Evolutionary conservation across 257 asterid genomes (phyloP), one percentile per base, ranked within the genome.

Genomic region (Rehmannia glutinosa): DNA sequence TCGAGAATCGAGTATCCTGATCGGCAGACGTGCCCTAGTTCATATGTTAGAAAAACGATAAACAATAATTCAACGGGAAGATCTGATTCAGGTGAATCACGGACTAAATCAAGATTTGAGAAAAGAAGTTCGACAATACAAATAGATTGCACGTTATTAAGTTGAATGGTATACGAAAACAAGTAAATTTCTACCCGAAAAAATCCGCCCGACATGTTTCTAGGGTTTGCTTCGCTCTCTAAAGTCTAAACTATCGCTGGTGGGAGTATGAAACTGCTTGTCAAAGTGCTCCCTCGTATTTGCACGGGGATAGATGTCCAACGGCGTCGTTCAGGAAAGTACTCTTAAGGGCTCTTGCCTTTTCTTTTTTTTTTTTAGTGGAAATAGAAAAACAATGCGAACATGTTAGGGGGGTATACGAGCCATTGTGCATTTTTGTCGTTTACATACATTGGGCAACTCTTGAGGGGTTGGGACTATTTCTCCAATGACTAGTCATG

Each of bases 1-100:
- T 94, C 76, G 99, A 94, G 84, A 94, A 94, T 25, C 99, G 87
- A 57, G 99, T 91, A 73, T 94, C 99, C 83, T 94, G 99, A 68
- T 85, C 97, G 38, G 99, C 96, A 23, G 97, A 91, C 39, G 99
- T 94, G 74, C 99, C 99, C 99, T 94, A 75, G 41, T 56, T 51
- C 70, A 15, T 69, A 69, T 5, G 8, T 42, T 25, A 32, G 19
- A 32, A 52, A 20, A 63, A 10, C 1, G 39, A 38, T 7, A 4
- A 70, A 16, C 3, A 30, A 27, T 12, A 47, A 20, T 46, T 36
- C 62, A 35, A 28, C 20, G 12, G 36, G 19, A 50, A 76, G 28
- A 60, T 61, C 70, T 53, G 56, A 68, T 64, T 62, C 64, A 61
- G 54, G 15, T 3, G 30, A 62, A 60, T 39, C 70, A 61, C 50